A percentile compares a stretch with the other conserved stretches of the same genome.
Conservation (phyloP, 2,329 filamentous ascomycete genomes). For the Alternaria sp. region DNA sequence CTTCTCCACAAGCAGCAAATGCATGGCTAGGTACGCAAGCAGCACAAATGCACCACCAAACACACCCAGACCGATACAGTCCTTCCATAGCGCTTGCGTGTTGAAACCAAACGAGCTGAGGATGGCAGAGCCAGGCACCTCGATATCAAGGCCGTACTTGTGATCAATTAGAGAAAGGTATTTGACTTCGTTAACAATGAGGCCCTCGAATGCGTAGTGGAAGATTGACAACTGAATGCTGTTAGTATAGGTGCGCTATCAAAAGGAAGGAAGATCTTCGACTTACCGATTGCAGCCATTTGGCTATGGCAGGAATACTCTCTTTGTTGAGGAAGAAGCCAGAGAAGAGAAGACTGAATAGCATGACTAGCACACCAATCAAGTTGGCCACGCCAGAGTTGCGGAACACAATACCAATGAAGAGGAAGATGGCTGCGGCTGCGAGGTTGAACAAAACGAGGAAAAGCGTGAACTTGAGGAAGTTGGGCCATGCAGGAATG, state of each 20-base stretch:
- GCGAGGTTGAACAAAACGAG: constrained; percentile 96
- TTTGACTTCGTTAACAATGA: constrained; percentile 96
- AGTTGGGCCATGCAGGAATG: constrained; percentile 80
- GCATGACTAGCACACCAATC: constrained; percentile 93
- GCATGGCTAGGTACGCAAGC: constrained; percentile 91
- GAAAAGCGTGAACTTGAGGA: constrained; percentile 90
- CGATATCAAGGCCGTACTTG: constrained; percentile 96
- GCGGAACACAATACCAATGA: constrained; percentile 94
- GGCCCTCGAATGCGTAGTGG: constrained; percentile 94
- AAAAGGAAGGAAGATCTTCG: neutral
- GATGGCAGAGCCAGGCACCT: constrained; percentile 92
- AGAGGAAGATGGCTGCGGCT: constrained; percentile 90
- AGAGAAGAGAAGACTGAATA: constrained; percentile 94
- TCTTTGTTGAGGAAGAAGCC: constrained; percentile 94
- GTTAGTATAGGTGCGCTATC: constrained; percentile 14
- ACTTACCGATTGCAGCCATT: constrained; percentile 86
- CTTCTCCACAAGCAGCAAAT: constrained; percentile 90
- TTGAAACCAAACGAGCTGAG: constrained; percentile 95
- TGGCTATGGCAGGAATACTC: constrained; percentile 81
- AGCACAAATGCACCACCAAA: constrained; percentile 86
- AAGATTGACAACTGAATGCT: constrained; percentile 80
- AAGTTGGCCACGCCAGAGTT: constrained; percentile 91
- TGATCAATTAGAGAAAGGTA: constrained; percentile 89
- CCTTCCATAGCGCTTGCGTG: constrained; percentile 83
- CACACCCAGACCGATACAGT: constrained; percentile 80